Evolutionary conservation across 257 asterid species (phyloP).

Genomic region (Rhazya stricta): DNA sequence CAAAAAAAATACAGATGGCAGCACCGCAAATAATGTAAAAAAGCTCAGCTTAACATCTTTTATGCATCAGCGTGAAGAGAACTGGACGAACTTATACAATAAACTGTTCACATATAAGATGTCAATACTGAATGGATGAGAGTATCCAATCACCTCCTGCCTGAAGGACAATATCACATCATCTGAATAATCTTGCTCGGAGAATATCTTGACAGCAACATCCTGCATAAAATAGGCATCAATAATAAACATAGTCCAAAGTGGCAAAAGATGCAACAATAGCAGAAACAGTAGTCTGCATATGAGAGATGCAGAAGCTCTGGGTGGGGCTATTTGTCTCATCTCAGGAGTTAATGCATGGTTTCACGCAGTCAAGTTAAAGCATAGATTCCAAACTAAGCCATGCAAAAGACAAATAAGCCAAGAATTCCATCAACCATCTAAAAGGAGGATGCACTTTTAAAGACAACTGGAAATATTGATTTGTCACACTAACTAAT

Average conservation of each 20-base stretch:
- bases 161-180: slow-evolving; percentile 74
- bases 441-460: not conserved
- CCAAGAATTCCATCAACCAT: not conserved
- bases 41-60: too few relatives aligned
- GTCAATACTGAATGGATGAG: slow-evolving; percentile 5
- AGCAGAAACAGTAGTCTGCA: not conserved
- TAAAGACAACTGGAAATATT: not conserved
- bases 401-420: not conserved
- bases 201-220: slow-evolving; percentile 93
- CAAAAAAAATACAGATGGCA: not conserved
- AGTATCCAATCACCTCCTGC: slow-evolving; percentile 71
- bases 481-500: not conserved
- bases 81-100: too few relatives aligned
- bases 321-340: not conserved
- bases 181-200: slow-evolving; percentile 81
- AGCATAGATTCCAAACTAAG: not conserved
- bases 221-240: slow-evolving; percentile 50
- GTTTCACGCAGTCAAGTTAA: not conserved
- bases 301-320: not conserved
- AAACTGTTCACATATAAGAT: not conserved
- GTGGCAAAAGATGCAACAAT: not conserved
- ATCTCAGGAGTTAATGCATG: not conserved
- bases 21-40: not conserved
- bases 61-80: too few relatives aligned
- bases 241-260: not conserved